Evolutionary conservation across 2,329 filamentous ascomycete species (phyloP).

Genomic region (Graphilbum ipis-grandicollis): DNA sequence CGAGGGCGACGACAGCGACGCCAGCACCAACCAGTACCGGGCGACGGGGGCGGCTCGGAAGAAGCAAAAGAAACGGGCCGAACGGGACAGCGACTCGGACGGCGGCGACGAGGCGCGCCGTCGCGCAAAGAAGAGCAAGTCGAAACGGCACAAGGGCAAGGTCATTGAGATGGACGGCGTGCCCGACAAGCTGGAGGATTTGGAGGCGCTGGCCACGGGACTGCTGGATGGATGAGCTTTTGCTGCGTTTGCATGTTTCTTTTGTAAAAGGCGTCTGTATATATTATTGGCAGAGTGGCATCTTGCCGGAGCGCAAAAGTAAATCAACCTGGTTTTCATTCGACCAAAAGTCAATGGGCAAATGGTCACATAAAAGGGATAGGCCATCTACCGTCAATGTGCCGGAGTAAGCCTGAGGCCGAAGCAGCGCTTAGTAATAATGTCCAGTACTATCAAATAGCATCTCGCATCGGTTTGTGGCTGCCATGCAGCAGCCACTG

Average conservation of each 20-base stretch:
- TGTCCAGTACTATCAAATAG: too few relatives aligned
- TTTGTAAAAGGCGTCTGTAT: not conserved
- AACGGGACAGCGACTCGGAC: slow-evolving; percentile 24
- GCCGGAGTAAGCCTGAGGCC: too few relatives aligned
- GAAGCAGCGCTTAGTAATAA: too few relatives aligned
- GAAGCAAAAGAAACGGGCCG: slow-evolving; percentile 65
- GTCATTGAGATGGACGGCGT: slow-evolving; percentile 47
- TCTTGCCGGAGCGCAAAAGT: too few relatives aligned
- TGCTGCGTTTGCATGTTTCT: too few relatives aligned
- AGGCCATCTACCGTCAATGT: too few relatives aligned
- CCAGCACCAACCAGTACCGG: slow-evolving; percentile 17
- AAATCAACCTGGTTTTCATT: too few relatives aligned
- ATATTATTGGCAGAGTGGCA: too few relatives aligned
- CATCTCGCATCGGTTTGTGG: too few relatives aligned
- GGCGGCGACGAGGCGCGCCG: slow-evolving; percentile 16
- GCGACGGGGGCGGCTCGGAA: slow-evolving; percentile 32
- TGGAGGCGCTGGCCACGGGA: slow-evolving; percentile 60
- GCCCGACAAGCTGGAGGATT: slow-evolving; percentile 63
- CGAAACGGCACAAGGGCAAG: slow-evolving; percentile 20
- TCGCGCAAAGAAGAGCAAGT: slow-evolving; percentile 14
- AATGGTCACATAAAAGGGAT: too few relatives aligned
- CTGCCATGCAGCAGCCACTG: too few relatives aligned
- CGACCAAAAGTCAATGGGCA: too few relatives aligned
- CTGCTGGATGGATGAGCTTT: slow-evolving; percentile 40
- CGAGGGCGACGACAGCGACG: slow-evolving; percentile 15